Evolutionary conservation across 2,329 filamentous ascomycete species (phyloP).

Genomic region (Malbranchea cinnamomea): DNA sequence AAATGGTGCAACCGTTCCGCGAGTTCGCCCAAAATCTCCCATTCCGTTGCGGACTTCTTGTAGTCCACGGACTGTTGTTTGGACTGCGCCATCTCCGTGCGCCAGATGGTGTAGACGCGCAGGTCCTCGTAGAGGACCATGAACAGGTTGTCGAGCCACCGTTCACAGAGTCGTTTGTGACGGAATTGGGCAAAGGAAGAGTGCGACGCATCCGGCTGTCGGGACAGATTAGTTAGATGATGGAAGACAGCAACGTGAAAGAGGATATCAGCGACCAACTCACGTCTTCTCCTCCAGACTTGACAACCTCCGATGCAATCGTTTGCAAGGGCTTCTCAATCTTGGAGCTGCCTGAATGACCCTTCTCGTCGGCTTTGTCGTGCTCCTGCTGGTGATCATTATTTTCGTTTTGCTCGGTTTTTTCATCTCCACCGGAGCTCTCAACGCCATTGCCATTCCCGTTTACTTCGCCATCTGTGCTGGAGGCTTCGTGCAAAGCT

Average conservation of each 20-base stretch:
- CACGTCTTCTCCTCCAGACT: constrained; percentile 59
- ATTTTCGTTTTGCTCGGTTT: constrained; percentile 13
- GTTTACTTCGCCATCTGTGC: constrained; percentile 23
- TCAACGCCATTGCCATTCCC: constrained; percentile 15
- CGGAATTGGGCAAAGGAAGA: constrained; percentile 78
- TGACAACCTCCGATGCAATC: constrained; percentile 61
- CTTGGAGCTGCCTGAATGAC: constrained; percentile 13
- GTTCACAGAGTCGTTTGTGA: constrained; percentile 91
- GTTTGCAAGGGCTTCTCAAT: constrained; percentile 71
- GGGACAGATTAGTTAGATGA: constrained; percentile 10
- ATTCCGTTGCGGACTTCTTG: constrained; percentile 92
- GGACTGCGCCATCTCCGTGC: constrained; percentile 93
- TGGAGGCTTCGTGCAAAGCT: constrained; percentile 56
- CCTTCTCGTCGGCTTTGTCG: constrained; percentile 9
- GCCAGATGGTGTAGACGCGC: constrained; percentile 97
- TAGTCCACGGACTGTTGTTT: constrained; percentile 87
- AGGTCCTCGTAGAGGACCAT: constrained; percentile 99
- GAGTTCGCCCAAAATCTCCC: constrained; percentile 90
- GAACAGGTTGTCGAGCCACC: constrained; percentile 96
- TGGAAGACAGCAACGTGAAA: background rate
- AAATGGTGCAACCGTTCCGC: constrained; percentile 85
- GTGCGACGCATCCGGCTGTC: constrained; percentile 47
- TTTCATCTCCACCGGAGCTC: constrained; percentile 9
- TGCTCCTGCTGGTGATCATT: constrained; percentile 17
- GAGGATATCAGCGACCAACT: constrained; percentile 15